These are phyloP conservation scores for Oenanthe sinensis DNA, from an alignment of 129 eudicot species.

Conservation along the genomic window DNA sequence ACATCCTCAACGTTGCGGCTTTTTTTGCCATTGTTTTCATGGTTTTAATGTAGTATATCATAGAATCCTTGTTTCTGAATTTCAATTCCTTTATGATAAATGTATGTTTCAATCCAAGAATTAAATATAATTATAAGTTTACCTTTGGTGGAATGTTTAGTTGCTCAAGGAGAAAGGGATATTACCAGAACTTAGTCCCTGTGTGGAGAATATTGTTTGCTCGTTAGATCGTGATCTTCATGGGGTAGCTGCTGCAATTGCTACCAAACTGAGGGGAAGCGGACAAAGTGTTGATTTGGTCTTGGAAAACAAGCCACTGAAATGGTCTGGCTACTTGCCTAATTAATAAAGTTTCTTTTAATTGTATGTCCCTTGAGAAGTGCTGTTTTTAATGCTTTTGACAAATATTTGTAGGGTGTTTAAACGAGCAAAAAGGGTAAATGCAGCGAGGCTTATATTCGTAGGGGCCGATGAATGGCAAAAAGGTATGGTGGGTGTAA, in stretches of 20 bases:
- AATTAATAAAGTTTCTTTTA: constrained; percentile 7
- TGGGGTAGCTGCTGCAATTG: constrained; percentile 77
- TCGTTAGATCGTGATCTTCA: constrained; percentile 74
- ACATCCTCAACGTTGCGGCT: neutral
- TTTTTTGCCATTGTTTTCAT: neutral
- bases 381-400: neutral
- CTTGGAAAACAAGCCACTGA: constrained; percentile 80
- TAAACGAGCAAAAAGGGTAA: constrained; percentile 71
- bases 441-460: constrained; percentile 69
- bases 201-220: constrained; percentile 73
- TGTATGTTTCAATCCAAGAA: neutral
- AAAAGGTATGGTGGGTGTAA: constrained; percentile 78
- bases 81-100: neutral
- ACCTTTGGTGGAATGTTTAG: constrained; percentile 23
- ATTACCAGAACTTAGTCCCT: constrained; percentile 55
- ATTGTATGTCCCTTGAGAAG: neutral
- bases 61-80: neutral
- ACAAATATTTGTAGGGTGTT: constrained; percentile 45
- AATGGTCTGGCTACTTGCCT: constrained; percentile 39
- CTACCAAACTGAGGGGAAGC: constrained; percentile 61
- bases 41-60: neutral
- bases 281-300: constrained; percentile 93
- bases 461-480: constrained; percentile 83
- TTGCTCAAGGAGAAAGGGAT: constrained; percentile 78
- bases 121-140: neutral